Percentiles rank a stretch among this genome's conserved stretches.
These are phyloP conservation scores for Camelina neglecta DNA, from an alignment of 345 rosid genomes.

Conservation along the genomic window DNA sequence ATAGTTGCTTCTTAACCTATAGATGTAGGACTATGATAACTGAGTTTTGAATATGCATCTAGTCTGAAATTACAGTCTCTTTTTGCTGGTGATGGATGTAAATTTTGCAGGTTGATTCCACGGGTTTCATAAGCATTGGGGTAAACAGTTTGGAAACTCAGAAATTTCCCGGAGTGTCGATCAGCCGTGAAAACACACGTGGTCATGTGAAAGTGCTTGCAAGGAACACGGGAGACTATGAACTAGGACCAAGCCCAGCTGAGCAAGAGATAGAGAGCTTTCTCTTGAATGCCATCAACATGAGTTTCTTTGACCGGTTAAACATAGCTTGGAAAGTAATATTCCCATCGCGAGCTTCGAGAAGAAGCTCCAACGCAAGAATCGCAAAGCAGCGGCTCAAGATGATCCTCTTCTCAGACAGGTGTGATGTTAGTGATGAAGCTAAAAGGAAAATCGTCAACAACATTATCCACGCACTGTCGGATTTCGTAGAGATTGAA, in stretches of 20 bases:
- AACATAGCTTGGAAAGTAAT: conserved; percentile 91
- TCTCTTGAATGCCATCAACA: conserved; percentile 68
- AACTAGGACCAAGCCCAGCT: conserved; percentile 57
- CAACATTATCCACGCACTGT: conserved; percentile 74
- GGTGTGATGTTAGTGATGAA: conserved; percentile 93
- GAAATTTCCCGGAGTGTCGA: conserved; percentile 46
- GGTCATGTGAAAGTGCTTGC: conserved; percentile 48
- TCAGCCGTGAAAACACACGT: conserved; percentile 41
- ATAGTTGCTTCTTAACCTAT: conserved; percentile 10
- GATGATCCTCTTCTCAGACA: conserved; percentile 98
- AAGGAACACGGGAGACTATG: conserved; percentile 58
- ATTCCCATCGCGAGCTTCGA: conserved; percentile 75
- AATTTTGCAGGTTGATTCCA: conserved; percentile 56
- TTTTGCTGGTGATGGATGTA: neutral
- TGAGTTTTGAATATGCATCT: conserved; percentile 4
- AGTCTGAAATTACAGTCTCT: neutral
- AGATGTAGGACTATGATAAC: neutral
- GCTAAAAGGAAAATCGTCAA: conserved; percentile 85
- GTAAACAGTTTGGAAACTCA: conserved; percentile 37
- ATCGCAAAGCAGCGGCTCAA: conserved; percentile 92
- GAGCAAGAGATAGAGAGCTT: conserved; percentile 73
- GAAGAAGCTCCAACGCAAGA: conserved; percentile 89
- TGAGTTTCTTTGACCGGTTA: conserved; percentile 86
- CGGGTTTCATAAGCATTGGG: conserved; percentile 52
- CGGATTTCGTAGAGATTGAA: conserved; percentile 95